Conservation (phyloP, 1,139 yeast genomes). For the Torulaspora globosa region DNA sequence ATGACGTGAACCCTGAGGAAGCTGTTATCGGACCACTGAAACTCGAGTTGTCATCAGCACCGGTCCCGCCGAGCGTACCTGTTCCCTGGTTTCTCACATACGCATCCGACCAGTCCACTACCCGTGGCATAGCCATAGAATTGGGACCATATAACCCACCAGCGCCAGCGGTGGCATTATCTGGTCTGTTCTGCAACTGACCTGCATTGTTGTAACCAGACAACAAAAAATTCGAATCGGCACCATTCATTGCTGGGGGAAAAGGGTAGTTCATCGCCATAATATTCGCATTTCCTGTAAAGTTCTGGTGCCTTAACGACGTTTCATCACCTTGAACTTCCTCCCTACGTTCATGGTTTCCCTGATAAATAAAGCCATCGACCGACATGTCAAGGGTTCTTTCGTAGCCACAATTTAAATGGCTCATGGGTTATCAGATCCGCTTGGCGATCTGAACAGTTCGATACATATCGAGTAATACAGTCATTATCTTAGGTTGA, state of each 20-base stretch:
- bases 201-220: not conserved
- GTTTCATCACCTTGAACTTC: not conserved
- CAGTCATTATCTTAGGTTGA: not conserved
- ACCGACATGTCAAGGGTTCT: not conserved
- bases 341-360: not conserved
- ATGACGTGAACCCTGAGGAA: conserved; percentile 7
- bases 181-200: not conserved
- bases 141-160: not conserved
- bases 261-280: not conserved
- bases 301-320: not conserved
- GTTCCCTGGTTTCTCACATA: not conserved
- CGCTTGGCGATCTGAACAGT: not conserved
- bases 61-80: not conserved
- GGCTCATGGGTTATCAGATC: not conserved
- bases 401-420: not conserved
- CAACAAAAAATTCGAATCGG: not conserved
- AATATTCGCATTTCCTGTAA: not conserved
- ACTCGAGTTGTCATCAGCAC: not conserved
- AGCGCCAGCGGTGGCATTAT: not conserved
- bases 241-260: not conserved
- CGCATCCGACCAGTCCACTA: not conserved
- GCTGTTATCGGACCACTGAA: not conserved
- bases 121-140: not conserved
- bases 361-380: not conserved
- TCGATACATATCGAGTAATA: too few relatives aligned